Evolutionary conservation across 1,139 yeast species (phyloP), one percentile per base, ranked within the genome.

Genomic region (Casaregolazyma lundiana): DNA sequence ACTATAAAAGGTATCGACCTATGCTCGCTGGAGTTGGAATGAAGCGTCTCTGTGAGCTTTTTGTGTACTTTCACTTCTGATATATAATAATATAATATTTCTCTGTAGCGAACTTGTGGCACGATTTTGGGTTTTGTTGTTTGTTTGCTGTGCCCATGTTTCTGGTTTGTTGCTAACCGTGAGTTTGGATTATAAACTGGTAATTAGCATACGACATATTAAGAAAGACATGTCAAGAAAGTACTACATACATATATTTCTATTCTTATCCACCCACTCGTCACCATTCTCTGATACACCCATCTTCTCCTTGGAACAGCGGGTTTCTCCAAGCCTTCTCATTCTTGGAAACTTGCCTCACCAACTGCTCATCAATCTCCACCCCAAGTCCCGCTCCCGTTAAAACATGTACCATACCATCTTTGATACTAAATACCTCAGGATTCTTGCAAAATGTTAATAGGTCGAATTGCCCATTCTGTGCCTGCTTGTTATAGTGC

Each of bases 361-460:
- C 57, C 16, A 58, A 50, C 20, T 58, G 60, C 44, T 59, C 62
- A 18, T 59, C 51, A 11, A 61, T 48, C 44, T 61, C 62, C 15
- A 61, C 54, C 6, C 65, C 65, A 3, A 61, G 54, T 15, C 65
- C 65, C 0, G 64, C 63, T 2, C 53, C 54, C 8, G 50, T 47
- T 17, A 56, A 48, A 1, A 60, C 62, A 13, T 45, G 48, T 16
- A 61, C 54, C 45, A 47, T 48, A 11, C 65, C 65, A 9, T 58
- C 47, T 17, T 48, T 44, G 29, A 61, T 63, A 8, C 51, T 50
- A 45, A 61, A 60, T 6, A 55, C 56, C 17, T 55, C 56, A 6
- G 55, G 53, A 35, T 60, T 55, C 42, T 50, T 54, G 29, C 59
- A 49, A 41, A 60, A 61, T n/a, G 62, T 51, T 21, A 52, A 43